Evolutionary conservation across 2,329 filamentous ascomycete species (phyloP).

Genomic region (Madurella mycetomatis): DNA sequence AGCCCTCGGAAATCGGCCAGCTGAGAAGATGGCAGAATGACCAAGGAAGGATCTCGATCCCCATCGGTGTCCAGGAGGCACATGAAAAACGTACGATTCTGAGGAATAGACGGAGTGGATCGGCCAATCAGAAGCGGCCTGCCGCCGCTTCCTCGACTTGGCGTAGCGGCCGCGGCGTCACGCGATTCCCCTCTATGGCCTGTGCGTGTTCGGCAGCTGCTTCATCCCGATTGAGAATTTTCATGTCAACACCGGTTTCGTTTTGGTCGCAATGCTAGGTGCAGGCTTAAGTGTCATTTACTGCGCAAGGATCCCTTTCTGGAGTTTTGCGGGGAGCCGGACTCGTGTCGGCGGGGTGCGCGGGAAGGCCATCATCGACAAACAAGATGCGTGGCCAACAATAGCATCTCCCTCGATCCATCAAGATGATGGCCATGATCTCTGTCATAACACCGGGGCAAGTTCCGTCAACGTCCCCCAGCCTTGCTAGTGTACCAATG

Average conservation of each 20-base stretch:
- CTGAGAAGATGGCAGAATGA: constrained; percentile 11
- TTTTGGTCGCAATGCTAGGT: neutral
- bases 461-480: neutral
- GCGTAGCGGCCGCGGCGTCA: constrained; percentile 13
- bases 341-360: neutral
- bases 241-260: neutral
- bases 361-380: neutral
- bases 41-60: constrained; percentile 28
- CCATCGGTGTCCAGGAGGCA: constrained; percentile 26
- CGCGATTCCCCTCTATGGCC: neutral
- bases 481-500: too few relatives aligned
- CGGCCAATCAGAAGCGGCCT: constrained; percentile 24
- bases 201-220: neutral
- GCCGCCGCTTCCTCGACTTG: constrained; percentile 17
- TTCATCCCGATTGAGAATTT: neutral
- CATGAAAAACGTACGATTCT: constrained; percentile 33
- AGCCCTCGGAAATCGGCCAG: neutral
- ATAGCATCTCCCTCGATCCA: neutral
- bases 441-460: neutral
- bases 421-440: neutral
- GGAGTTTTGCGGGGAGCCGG: neutral
- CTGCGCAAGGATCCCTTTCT: neutral
- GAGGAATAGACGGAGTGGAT: constrained; percentile 20
- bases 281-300: neutral
- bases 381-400: neutral